A percentile compares a stretch with the other conserved stretches of the same genome.
phyloP scores from a whole-genome alignment of 148 eudicot species.

The Spergularia bocconei region DNA sequence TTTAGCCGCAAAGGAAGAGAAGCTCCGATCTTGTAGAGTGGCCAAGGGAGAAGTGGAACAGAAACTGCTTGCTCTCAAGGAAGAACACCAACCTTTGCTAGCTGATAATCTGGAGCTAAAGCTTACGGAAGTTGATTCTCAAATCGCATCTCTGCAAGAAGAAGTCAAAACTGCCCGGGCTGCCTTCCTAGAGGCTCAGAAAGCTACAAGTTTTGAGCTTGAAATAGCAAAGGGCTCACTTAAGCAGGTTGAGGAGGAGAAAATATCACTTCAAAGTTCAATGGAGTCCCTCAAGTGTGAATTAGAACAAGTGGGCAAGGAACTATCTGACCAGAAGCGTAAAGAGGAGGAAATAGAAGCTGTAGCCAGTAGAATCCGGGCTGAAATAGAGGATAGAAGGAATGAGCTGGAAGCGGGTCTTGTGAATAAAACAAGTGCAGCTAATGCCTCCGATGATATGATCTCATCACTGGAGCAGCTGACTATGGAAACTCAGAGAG shows the following conservation, averaged over 20 bases:
- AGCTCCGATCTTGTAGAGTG: constrained; percentile 23
- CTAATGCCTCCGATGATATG: constrained; percentile 37
- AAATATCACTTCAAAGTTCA: constrained; percentile 28
- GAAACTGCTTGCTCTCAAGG: constrained; percentile 34
- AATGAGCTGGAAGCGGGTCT: constrained; percentile 44
- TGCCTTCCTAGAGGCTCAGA: constrained; percentile 37
- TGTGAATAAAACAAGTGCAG: constrained; percentile 32
- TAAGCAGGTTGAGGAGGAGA: constrained; percentile 39
- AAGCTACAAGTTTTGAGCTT: constrained; percentile 37
- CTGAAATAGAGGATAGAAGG: constrained; percentile 41
- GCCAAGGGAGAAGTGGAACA: constrained; percentile 45
- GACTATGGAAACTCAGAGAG: constrained; percentile 36
- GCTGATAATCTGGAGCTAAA: constrained; percentile 38
- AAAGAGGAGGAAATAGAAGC: constrained; percentile 37
- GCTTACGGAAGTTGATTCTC: constrained; percentile 54
- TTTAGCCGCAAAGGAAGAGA: constrained; percentile 37
- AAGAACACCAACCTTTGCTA: constrained; percentile 33
- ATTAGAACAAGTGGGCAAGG: constrained; percentile 46
- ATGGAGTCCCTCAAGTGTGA: constrained; percentile 53
- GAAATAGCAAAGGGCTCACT: constrained; percentile 45
- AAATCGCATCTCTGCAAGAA: constrained; percentile 45
- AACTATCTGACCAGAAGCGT: constrained; percentile 33
- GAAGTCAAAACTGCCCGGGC: constrained; percentile 40
- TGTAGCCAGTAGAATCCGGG: constrained; percentile 28
- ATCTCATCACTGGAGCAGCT: constrained; percentile 35